These are phyloP conservation scores for Macrophomina pseudophaseolina DNA, from an alignment of 2,329 filamentous ascomycete species.

Conservation along the genomic window DNA sequence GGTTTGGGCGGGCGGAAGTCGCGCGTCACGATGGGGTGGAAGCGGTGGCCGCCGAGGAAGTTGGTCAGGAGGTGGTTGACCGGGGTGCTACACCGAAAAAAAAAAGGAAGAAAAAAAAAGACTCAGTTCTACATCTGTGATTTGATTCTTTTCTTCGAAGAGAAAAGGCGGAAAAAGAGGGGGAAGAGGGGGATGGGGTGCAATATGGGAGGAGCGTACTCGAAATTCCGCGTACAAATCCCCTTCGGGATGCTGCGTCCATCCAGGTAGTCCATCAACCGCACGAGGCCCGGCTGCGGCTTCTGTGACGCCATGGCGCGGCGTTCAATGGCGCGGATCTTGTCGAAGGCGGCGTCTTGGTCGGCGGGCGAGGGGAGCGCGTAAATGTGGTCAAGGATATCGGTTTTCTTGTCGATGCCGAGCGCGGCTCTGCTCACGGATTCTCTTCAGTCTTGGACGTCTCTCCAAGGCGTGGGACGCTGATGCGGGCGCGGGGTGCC, in stretches of 20 bases:
- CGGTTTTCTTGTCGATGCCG: slow-evolving; percentile 70
- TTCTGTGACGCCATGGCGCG: slow-evolving; percentile 78
- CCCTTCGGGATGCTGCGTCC: slow-evolving; percentile 70
- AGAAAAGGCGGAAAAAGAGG: background rate
- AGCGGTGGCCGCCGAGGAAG: slow-evolving; percentile 71
- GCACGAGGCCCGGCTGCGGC: slow-evolving; percentile 78
- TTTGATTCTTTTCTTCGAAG: too few species aligned
- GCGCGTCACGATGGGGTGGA: slow-evolving; percentile 81
- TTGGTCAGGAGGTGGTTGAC: slow-evolving; percentile 75
- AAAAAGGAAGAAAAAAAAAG: slow-evolving; percentile 18
- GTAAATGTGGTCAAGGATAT: slow-evolving; percentile 91
- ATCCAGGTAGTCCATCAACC: slow-evolving; percentile 84
- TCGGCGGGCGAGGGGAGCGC: slow-evolving; percentile 64
- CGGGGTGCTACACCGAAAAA: slow-evolving; percentile 57
- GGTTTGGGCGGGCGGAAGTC: slow-evolving; percentile 86
- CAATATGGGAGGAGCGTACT: slow-evolving; percentile 43
- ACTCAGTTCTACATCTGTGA: too few species aligned
- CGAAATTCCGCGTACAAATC: slow-evolving; percentile 95
- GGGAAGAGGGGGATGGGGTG: slow-evolving; percentile 37
- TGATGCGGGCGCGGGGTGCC: too few species aligned
- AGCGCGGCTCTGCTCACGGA: slow-evolving; percentile 59
- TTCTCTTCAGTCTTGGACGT: too few species aligned
- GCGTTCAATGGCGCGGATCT: slow-evolving; percentile 80
- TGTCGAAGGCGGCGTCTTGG: slow-evolving; percentile 70
- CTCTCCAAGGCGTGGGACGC: too few species aligned